phyloP scores from a whole-genome alignment of 495 filamentous ascomycete species.

The Glonium stellatum region DNA sequence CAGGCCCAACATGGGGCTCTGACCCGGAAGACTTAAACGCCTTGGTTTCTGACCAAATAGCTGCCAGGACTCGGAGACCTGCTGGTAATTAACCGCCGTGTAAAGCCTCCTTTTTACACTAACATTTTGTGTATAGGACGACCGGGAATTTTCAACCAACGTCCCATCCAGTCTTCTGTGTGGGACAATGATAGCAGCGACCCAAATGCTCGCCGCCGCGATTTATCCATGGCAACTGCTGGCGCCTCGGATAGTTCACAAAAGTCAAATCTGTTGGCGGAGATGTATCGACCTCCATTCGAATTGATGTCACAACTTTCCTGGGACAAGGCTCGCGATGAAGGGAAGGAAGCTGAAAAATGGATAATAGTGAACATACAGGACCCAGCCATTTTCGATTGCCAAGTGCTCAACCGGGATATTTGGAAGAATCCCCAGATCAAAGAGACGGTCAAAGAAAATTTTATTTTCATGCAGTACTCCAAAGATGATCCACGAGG shows the following conservation, averaged over 20 bases:
- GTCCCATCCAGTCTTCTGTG: conserved; percentile 52
- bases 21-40: conserved; percentile 50
- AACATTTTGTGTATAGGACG: conserved; percentile 37
- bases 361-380: conserved; percentile 96
- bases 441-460: conserved; percentile 71
- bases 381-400: conserved; percentile 83
- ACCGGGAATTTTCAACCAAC: conserved; percentile 81
- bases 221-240: conserved; percentile 58
- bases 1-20: conserved; percentile 45
- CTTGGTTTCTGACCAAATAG: conserved; percentile 60
- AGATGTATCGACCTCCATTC: conserved; percentile 86
- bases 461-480: conserved; percentile 94
- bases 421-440: conserved; percentile 84
- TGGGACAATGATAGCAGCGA: conserved; percentile 57
- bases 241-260: conserved; percentile 65
- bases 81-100: neutral
- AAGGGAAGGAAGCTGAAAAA: conserved; percentile 78
- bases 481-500: conserved; percentile 70
- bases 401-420: conserved; percentile 86
- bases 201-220: conserved; percentile 42
- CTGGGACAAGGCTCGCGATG: conserved; percentile 74
- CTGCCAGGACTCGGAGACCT: conserved; percentile 36
- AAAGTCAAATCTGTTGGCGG: conserved; percentile 68
- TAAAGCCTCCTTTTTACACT: neutral
- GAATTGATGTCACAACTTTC: conserved; percentile 68